Evolutionary conservation across 805 yeast species (phyloP), one percentile per base, ranked within the genome.

Genomic region (Zygosaccharomyces bailii): DNA sequence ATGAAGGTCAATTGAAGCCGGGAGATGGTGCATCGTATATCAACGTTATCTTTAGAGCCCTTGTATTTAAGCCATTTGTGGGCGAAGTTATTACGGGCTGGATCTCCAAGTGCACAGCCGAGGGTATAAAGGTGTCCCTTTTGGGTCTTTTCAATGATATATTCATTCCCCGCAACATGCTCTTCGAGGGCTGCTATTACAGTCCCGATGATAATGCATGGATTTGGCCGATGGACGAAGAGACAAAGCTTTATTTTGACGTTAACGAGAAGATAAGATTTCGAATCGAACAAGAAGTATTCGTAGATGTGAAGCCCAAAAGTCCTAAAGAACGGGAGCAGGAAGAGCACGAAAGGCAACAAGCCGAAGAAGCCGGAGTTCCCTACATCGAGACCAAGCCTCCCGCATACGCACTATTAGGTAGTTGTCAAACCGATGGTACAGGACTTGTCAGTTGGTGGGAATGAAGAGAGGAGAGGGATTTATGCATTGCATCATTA

Each of bases 381-480:
- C 46, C 50, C 13, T 54, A 58, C 19, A 57, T 59, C 21, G 59
- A 63, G 18, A 54, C 50, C 25, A 76, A 72, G 49, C 74, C 74
- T 43, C 93, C 96, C 8, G 88, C 96, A 11, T 90, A 88, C 67
- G 86, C 88, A 7, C 67, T 91, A 20, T 66, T 86, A 21, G 98
- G 91, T 13, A 85, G 96, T 51, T 89, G 97, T 63, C 96, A 89
- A 63, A 80, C 88, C 2, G 96, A 89, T 58, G 99, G 99, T 34
- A 87, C 89, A 95, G 99, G 99, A 4, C 80, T 95, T 55, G 82
- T 87, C 32, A 79, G 90, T 44, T 93, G 99, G 99, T 91, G 99
- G 99, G 95, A 86, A 58, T 82, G 60, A 44, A 13, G 21, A 29
- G n/a, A 18, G n/a, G 11, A 9, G 39, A n/a, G 25, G n/a, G 18